Evolutionary conservation across 169 alveolate species (phyloP), one percentile per base, ranked within the genome.

Genomic region (Plasmodium malariae): DNA sequence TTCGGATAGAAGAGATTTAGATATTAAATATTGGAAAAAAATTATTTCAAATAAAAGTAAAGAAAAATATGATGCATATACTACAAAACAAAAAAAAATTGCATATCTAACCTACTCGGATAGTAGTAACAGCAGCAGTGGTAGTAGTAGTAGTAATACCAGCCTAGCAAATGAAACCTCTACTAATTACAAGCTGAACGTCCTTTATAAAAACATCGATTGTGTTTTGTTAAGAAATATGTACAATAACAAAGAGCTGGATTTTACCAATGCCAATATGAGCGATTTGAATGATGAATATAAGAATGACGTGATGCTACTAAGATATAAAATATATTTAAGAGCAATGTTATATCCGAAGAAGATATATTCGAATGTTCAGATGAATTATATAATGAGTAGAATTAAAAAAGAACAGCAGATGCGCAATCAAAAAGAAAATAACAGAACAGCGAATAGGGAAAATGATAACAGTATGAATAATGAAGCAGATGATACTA

Each of bases 1-100:
- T 65, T 86, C 92, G 1, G 92, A 86, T 60, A 70, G 92, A 48
- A 86, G 92, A 70, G 92, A 86, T 63, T 62, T 86, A 21, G 92
- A 86, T 62, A 86, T 86, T 26, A 86, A 86, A 34, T 86, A 86
- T 60, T 86, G 92, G 92, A 86, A 71, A 37, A 86, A 86, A 86
- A 70, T 86, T 1, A 86, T 86, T 14, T 70, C 92, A 19, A 86
- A 86, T 24, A 86, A 86, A 54, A 86, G 92, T 32, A 86, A 86
- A 62, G 92, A 86, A 21, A 86, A 86, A 34, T 40, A 86, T 72
- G 92, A 86, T 36, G 92, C 92, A 1, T 86, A 86, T 36, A 86
- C 92, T 19, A 86, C 92, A 12, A 68, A 86, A 48, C 68, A 86
- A 51, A 69, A 59, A 28, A 86, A 86, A 86, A 86, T 86, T 5